A percentile compares a stretch with the other conserved stretches of the same genome.
These are phyloP conservation scores for Rhododendron griersonianum DNA, from an alignment of 148 eudicot genomes.

Conservation along the genomic window DNA sequence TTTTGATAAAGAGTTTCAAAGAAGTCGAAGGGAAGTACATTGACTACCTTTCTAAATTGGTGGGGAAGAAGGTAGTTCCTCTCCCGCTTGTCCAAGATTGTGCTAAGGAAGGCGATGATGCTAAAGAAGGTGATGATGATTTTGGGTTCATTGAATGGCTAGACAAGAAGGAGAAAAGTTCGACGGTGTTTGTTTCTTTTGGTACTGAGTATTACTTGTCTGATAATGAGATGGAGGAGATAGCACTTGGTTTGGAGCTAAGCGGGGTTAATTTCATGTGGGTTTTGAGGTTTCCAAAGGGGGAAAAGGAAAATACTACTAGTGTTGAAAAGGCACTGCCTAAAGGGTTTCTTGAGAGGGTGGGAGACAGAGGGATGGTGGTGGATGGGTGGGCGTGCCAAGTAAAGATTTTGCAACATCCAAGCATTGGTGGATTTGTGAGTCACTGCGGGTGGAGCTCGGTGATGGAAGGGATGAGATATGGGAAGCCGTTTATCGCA, in stretches of 20 bases:
- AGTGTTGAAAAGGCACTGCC: conserved; percentile 8
- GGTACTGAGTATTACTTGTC: conserved; percentile 6
- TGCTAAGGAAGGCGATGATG: neutral
- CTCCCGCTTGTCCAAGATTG: conserved; percentile 16
- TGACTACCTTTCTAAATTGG: neutral
- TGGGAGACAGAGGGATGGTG: conserved; percentile 11
- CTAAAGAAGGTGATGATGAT: neutral
- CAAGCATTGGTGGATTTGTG: conserved; percentile 12
- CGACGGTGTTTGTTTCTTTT: conserved; percentile 3
- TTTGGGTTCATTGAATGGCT: conserved; percentile 4
- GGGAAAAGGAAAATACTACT: neutral
- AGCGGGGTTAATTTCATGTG: conserved; percentile 16
- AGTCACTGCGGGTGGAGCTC: conserved; percentile 22
- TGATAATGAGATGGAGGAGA: conserved; percentile 4
- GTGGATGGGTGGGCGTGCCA: conserved; percentile 14
- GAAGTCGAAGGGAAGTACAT: conserved; percentile 10
- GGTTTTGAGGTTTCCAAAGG: conserved; percentile 17
- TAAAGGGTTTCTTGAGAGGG: conserved; percentile 9
- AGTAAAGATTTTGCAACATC: conserved; percentile 10
- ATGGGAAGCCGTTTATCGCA: neutral
- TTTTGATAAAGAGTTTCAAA: conserved; percentile 9
- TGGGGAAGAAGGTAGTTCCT: conserved; percentile 14
- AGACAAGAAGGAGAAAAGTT: neutral
- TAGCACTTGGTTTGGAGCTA: neutral
- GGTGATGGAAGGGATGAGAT: conserved; percentile 17